These are phyloP conservation scores for Akanthomyces uredinophilus DNA, from an alignment of 2,329 filamentous ascomycete genomes.

Conservation along the genomic window DNA sequence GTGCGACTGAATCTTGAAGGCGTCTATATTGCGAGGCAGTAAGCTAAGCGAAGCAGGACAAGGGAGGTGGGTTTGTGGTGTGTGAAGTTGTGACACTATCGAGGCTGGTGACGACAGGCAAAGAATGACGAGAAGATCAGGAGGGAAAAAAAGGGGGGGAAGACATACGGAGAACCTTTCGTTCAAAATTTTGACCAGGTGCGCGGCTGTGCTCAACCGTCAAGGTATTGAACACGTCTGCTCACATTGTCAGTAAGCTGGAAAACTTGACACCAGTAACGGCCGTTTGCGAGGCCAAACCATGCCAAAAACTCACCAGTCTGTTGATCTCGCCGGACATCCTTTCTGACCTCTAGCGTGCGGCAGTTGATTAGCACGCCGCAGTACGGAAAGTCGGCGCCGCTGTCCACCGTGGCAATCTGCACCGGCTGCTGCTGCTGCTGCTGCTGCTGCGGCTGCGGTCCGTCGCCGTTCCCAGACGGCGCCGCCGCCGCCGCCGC, in stretches of 20 bases:
- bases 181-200: constrained; percentile 73
- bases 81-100: neutral
- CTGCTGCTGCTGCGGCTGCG: too few species aligned
- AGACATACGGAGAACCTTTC: constrained; percentile 65
- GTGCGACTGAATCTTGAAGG: constrained; percentile 81
- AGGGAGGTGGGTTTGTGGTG: too few species aligned
- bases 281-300: too few species aligned
- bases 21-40: constrained; percentile 36
- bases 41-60: neutral
- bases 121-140: neutral
- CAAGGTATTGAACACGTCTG: constrained; percentile 59
- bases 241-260: neutral
- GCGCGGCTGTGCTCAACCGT: constrained; percentile 70
- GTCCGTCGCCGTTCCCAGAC: constrained; percentile 30
- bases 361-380: constrained; percentile 70
- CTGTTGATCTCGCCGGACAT: constrained; percentile 49
- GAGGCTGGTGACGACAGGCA: neutral
- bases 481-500: constrained; percentile 22
- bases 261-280: neutral
- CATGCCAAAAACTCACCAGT: constrained; percentile 38
- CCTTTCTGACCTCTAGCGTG: constrained; percentile 70
- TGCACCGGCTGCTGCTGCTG: neutral
- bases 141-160: neutral
- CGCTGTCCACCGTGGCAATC: constrained; percentile 42
- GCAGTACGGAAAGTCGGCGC: constrained; percentile 75